Evolutionary conservation across 495 filamentous ascomycete species (phyloP).

Genomic region (Tuber brumale): DNA sequence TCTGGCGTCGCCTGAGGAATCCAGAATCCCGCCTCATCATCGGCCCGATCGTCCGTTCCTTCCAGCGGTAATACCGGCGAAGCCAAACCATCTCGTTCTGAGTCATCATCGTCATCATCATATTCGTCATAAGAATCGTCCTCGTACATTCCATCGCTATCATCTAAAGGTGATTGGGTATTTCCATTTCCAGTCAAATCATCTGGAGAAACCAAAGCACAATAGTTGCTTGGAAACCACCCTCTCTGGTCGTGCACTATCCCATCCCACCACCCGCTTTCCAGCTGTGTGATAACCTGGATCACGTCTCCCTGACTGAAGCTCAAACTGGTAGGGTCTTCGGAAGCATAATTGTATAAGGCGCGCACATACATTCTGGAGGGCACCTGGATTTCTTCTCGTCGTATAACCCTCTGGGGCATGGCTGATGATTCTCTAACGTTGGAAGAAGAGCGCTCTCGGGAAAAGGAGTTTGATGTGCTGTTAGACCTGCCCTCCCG

Average conservation of each 20-base stretch:
- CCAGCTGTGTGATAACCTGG: constrained; percentile 93
- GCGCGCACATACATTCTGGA: constrained; percentile 88
- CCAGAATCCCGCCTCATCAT: constrained; percentile 93
- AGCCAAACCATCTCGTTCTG: constrained; percentile 55
- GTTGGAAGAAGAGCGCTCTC: constrained; percentile 31
- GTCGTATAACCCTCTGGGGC: constrained; percentile 38
- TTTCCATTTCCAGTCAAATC: constrained; percentile 53
- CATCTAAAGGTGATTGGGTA: constrained; percentile 43
- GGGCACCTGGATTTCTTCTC: constrained; percentile 43
- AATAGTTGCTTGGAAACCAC: constrained; percentile 99
- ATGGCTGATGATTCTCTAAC: constrained; percentile 31
- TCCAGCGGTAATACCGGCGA: constrained; percentile 59
- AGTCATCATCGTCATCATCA: constrained; percentile 61
- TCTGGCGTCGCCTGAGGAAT: constrained; percentile 95
- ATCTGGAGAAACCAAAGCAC: constrained; percentile 70
- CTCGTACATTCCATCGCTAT: constrained; percentile 55
- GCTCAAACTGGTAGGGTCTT: constrained; percentile 92
- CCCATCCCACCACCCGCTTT: constrained; percentile 99
- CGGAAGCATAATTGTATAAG: constrained; percentile 93
- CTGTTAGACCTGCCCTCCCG: constrained; percentile 34
- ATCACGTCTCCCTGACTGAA: constrained; percentile 94
- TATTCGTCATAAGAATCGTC: constrained; percentile 65
- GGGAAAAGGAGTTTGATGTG: constrained; percentile 30
- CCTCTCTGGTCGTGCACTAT: constrained; percentile 87
- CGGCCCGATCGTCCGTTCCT: constrained; percentile 57